These are phyloP conservation scores for Cyberlindnera galapagoensis DNA, from an alignment of 805 yeast species.

Conservation along the genomic window DNA sequence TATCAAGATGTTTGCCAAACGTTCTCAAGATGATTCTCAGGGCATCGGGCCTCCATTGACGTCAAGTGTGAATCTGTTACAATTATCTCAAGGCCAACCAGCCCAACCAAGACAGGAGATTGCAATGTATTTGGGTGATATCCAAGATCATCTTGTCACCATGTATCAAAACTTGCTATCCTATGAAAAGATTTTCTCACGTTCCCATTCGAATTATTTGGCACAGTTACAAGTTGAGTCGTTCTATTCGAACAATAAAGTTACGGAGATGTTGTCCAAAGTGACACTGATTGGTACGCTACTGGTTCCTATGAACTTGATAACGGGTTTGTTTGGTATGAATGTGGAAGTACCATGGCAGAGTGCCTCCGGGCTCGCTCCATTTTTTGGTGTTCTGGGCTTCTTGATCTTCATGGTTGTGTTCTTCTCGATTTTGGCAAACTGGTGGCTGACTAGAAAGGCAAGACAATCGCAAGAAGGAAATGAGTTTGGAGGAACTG, in stretches of 20 bases:
- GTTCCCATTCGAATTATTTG: constrained; percentile 87
- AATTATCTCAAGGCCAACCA: constrained; percentile 22
- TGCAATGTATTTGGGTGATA: constrained; percentile 88
- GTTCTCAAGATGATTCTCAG: constrained; percentile 69
- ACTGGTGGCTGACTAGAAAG: constrained; percentile 32
- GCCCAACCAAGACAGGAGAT: constrained; percentile 83
- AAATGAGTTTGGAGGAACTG: constrained; percentile 12
- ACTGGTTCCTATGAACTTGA: constrained; percentile 80
- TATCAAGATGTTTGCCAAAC: constrained; percentile 89
- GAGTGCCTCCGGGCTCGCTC: constrained; percentile 35
- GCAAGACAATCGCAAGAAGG: constrained; percentile 24
- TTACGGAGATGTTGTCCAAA: constrained; percentile 80
- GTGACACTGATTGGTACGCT: constrained; percentile 89
- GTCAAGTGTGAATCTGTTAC: constrained; percentile 33
- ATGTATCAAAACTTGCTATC: constrained; percentile 89
- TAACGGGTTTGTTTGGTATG: constrained; percentile 95
- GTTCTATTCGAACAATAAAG: constrained; percentile 76
- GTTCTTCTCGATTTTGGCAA: constrained; percentile 34
- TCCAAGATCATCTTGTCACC: constrained; percentile 93
- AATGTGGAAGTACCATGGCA: constrained; percentile 84
- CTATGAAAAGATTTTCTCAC: constrained; percentile 87
- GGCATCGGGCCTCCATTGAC: constrained; percentile 37
- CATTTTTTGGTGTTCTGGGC: constrained; percentile 69
- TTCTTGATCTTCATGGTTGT: constrained; percentile 37
- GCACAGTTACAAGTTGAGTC: constrained; percentile 94